Base-by-base conservation (phyloP, 495 filamentous ascomycete species). In the Penicillium roqueforti region DNA sequence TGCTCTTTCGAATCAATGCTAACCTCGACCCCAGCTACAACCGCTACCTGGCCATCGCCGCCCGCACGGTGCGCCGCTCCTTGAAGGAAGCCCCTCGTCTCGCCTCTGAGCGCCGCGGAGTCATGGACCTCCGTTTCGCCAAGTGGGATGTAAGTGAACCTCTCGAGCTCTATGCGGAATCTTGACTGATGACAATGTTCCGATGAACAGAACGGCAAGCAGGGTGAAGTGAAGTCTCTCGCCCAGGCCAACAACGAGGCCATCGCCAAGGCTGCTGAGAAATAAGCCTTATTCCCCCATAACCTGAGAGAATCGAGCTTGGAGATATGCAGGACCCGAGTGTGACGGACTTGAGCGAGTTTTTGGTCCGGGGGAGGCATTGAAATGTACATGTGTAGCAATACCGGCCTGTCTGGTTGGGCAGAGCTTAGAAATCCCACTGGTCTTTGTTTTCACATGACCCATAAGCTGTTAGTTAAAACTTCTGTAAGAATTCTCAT, bases 41-140 rank as follows among this genome's bases (percentile, higher is more conserved):
- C 73, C 71, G 78, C 56, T 80, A 83, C 76, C 64, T 81, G 62
- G 69, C 76, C 68, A 71, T 78, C 59, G 75, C 81, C 73, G 69
- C 79, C 69, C 67, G 77, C 59, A 68, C 80, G 65, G 73, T 85
- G 70, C 74, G 93, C 79, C 86, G 91, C 59, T 93, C 88, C 71
- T 83, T 99, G 68, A 96, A 97, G 81, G 95, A 99, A 63, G 87
- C 88, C 37, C 85, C 87, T 76, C 81, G 93, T 72, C 70, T 96
- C 50, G 71, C 74, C 58, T 91, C 93, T 40, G 93, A 97, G 84
- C 85, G 88, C 64, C 85, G 95, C 73, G 91, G 90, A 55, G 83
- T 88, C 73, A 87, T 85, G 80, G 92, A 97, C 36, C 75, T 99
- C 54, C 85, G 85, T 76, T 96, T 96, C 65, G 85, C 92, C 52